These are phyloP conservation scores for Massariosphaeria phaeospora DNA, from an alignment of 495 filamentous ascomycete species.

Conservation along the genomic window DNA sequence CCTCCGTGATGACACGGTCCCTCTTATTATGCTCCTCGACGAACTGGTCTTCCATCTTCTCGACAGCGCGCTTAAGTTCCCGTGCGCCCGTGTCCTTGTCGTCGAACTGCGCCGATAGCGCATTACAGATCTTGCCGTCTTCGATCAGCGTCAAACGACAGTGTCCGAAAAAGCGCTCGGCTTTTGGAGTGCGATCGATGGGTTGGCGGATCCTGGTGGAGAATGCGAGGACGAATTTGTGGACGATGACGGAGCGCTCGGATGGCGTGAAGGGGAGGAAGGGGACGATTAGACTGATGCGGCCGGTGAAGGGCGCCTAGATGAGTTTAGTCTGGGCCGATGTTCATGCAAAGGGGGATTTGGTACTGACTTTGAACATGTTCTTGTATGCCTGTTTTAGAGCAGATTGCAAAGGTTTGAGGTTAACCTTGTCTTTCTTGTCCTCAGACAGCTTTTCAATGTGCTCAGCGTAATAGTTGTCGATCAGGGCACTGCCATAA, in stretches of 20 bases:
- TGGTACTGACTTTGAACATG: slow-evolving; percentile 6
- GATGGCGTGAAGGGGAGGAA: neutral
- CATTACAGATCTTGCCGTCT: too few species aligned
- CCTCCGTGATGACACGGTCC: too few species aligned
- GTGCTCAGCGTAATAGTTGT: slow-evolving; percentile 1
- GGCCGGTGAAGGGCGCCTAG: neutral
- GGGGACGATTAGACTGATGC: neutral
- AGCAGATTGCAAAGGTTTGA: too few species aligned
- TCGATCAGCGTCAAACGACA: too few species aligned
- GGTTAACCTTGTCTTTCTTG: slow-evolving; percentile 49
- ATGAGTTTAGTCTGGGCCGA: neutral
- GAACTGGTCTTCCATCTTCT: too few species aligned
- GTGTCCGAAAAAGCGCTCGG: too few species aligned
- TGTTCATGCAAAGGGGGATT: neutral
- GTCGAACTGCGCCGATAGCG: too few species aligned
- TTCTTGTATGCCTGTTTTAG: too few species aligned
- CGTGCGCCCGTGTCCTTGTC: too few species aligned
- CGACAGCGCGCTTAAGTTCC: too few species aligned
- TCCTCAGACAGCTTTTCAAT: slow-evolving; percentile 36
- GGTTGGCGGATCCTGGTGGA: neutral
- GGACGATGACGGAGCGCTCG: neutral
- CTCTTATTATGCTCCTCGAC: too few species aligned
- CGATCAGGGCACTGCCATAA: slow-evolving; percentile 43
- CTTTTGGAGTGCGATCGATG: too few species aligned
- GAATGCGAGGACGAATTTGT: neutral